These are phyloP conservation scores for Paramecium sonneborni DNA, from an alignment of 73 alveolate genomes.

Conservation along the genomic window DNA sequence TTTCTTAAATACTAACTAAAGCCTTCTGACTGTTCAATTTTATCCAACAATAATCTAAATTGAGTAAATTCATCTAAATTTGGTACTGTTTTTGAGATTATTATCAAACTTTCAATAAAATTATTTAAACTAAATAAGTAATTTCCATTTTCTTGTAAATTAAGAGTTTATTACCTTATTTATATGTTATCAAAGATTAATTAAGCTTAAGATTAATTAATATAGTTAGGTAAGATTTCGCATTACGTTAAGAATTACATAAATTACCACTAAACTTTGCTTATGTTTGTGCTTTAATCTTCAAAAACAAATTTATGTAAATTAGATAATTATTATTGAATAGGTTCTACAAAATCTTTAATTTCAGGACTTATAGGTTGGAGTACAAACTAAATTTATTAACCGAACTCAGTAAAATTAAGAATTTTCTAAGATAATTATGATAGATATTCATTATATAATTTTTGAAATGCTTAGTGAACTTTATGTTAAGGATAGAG, in stretches of 20 bases:
- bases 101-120: neutral
- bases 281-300: conserved; percentile 13
- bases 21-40: conserved; percentile 39
- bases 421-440: neutral
- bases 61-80: conserved; percentile 16
- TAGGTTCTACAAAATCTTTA: neutral
- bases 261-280: conserved; percentile 3
- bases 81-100: neutral
- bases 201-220: conserved; percentile 27
- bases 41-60: conserved; percentile 17
- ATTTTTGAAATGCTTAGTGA: conserved; percentile 30
- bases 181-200: neutral
- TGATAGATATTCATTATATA: neutral
- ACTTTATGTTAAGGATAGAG: neutral
- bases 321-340: neutral
- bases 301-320: conserved; percentile 36
- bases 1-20: conserved; percentile 14
- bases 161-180: neutral
- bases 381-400: neutral
- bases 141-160: neutral
- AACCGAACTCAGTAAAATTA: neutral
- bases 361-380: neutral
- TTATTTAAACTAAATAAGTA: neutral
- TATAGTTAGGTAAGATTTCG: neutral
- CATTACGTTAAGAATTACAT: conserved; percentile 21